Evolutionary conservation across 108 stramenopile genomes (phyloP).

Genomic region (Skeletonema menzelii): DNA sequence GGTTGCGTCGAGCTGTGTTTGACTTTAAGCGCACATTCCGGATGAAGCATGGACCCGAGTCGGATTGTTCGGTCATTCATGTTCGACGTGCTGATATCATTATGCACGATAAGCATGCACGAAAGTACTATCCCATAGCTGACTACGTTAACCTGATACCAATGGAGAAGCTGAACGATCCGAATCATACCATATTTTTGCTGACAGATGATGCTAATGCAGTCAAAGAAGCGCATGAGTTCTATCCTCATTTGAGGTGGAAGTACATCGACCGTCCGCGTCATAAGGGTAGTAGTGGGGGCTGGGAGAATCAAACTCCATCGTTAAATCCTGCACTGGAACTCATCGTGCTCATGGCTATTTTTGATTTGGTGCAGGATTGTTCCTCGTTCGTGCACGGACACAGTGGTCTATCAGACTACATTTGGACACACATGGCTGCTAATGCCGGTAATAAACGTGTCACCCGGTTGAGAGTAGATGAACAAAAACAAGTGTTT

Average conservation of each 20-base stretch:
- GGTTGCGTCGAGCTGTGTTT: slow-evolving; percentile 34
- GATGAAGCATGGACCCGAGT: slow-evolving; percentile 3
- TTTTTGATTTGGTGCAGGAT: slow-evolving; percentile 31
- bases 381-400: slow-evolving; percentile 29
- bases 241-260: slow-evolving; percentile 24
- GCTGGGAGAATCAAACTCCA: slow-evolving; percentile 36
- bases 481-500: background rate
- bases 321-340: slow-evolving; percentile 24
- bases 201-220: slow-evolving; percentile 36
- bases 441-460: background rate
- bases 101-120: background rate
- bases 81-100: slow-evolving; percentile 37
- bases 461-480: slow-evolving; percentile 3
- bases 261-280: slow-evolving; percentile 23
- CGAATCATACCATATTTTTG: slow-evolving; percentile 33
- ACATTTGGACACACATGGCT: slow-evolving; percentile 17
- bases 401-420: slow-evolving; percentile 6
- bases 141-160: slow-evolving; percentile 36
- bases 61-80: slow-evolving; percentile 40
- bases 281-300: slow-evolving; percentile 14
- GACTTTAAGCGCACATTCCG: slow-evolving; percentile 21
- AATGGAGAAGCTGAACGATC: slow-evolving; percentile 3
- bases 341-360: slow-evolving; percentile 30
- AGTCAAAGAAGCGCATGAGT: slow-evolving; percentile 37
- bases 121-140: slow-evolving; percentile 17